Conservation (phyloP, 352 stramenopile genomes). For the Phytophthora cajani region DNA sequence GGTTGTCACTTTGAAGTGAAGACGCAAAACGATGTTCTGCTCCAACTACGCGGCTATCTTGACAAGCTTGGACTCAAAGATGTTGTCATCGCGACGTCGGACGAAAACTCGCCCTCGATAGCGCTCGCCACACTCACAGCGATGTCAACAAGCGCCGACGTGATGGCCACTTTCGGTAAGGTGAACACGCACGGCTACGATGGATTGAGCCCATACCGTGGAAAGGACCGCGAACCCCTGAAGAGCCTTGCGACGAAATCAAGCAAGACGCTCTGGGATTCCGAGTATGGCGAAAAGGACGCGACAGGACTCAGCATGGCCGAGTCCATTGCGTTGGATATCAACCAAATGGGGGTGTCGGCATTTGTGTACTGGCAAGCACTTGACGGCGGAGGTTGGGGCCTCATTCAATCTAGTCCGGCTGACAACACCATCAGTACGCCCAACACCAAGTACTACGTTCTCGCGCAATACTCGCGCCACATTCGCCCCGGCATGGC, state of each 20-base stretch:
- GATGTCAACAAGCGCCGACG: slow-evolving; percentile 28
- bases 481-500: slow-evolving; percentile 68
- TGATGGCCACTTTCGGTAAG: slow-evolving; percentile 48
- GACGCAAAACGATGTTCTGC: slow-evolving; percentile 50
- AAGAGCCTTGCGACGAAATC: slow-evolving; percentile 35
- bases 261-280: slow-evolving; percentile 63
- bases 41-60: slow-evolving; percentile 46
- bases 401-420: slow-evolving; percentile 52
- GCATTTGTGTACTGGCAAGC: slow-evolving; percentile 75
- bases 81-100: slow-evolving; percentile 48
- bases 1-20: slow-evolving; percentile 58
- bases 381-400: slow-evolving; percentile 63
- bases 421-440: slow-evolving; percentile 44
- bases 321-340: slow-evolving; percentile 56
- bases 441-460: slow-evolving; percentile 62
- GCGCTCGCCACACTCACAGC: slow-evolving; percentile 42
- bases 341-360: slow-evolving; percentile 65
- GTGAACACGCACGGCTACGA: slow-evolving; percentile 70
- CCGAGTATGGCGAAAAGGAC: slow-evolving; percentile 64
- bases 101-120: slow-evolving; percentile 59
- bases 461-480: slow-evolving; percentile 62
- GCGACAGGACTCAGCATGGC: slow-evolving; percentile 52
- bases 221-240: slow-evolving; percentile 41
- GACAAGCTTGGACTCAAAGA: slow-evolving; percentile 35
- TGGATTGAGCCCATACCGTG: slow-evolving; percentile 49